Conservation (phyloP, 805 yeast species). For the Pichia nanzhaoensis region DNA sequence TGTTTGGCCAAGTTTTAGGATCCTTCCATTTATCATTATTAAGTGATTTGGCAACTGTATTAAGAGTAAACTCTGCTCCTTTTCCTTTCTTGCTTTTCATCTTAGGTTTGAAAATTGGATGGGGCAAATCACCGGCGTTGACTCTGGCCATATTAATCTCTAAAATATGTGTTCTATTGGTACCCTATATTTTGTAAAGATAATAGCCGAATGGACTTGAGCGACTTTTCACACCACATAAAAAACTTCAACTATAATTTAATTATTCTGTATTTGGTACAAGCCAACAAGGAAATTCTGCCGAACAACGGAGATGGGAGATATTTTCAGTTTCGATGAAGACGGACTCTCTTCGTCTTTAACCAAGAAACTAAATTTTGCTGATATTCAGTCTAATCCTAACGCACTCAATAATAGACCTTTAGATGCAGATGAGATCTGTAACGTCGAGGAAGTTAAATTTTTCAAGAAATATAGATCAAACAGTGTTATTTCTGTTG, state of each 20-base stretch:
- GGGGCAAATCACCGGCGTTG: neutral
- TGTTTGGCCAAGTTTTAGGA: conserved; percentile 46
- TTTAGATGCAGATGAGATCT: conserved; percentile 1
- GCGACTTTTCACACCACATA: too few relatives aligned
- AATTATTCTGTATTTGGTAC: neutral
- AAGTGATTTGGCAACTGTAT: conserved; percentile 15
- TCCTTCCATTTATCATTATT: conserved; percentile 17
- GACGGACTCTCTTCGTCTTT: conserved; percentile 16
- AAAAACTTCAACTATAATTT: neutral
- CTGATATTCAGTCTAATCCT: neutral
- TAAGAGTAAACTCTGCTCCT: conserved; percentile 16
- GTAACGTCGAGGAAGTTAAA: conserved; percentile 10
- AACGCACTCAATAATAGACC: neutral
- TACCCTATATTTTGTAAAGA: too few relatives aligned
- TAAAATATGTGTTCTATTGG: too few relatives aligned
- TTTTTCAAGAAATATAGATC: conserved; percentile 26
- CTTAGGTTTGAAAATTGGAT: neutral
- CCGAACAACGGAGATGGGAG: conserved; percentile 16
- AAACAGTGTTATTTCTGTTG: conserved; percentile 28
- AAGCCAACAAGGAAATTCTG: neutral
- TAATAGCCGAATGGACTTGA: too few relatives aligned
- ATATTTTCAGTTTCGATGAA: conserved; percentile 27
- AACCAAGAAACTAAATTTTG: conserved; percentile 3
- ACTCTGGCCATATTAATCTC: too few relatives aligned
- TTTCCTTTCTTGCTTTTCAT: neutral